Base-by-base conservation (phyloP, 306 rosid genomes). In the Quercus parvula region DNA sequence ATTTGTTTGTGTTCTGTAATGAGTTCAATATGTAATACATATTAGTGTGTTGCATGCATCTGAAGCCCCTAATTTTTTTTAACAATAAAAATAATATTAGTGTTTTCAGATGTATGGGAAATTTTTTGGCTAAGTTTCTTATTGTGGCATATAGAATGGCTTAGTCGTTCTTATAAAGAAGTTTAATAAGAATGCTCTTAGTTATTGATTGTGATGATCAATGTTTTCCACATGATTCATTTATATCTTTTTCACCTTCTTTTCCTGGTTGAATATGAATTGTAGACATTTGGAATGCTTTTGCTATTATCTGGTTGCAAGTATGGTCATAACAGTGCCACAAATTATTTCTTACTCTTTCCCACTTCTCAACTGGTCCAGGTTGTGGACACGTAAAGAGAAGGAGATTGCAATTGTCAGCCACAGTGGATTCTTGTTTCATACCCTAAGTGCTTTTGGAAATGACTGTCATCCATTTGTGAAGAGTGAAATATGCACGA, bases 321-420 rank as follows among this genome's bases (percentile, higher is more conserved):
- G 58, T 77, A 85, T 75, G 77, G 19, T 57, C 70, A 58, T 28
- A 71, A 63, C 66, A 2, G 44, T 58, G 55, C 30, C 54, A 67
- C 58, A 57, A 52, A 6, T 62, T 14, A 77, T 82, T 18, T 46
- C 8, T 73, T 46, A 17, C 20, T 73, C 33, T 28, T 67, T 74
- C n/a, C n/a, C 55, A 27, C 57, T 71, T 59, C 12, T 3, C 46
- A 25, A 73, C 64, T 74, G 75, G 14, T 84, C 64, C 89, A 95
- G 99, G 99, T 75, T 95, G 85, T 95, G 98, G 99, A 91, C 97
- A 4, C 92, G 97, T 24, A 81, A 95, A 86, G 98, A 95, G 86
- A 89, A 90, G 70, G 94, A 95, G 85, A 95, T 95, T 75, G 99
- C 97, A 62, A 86, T 95, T 77, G 91, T 91, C 73, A 69, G 81